phyloP scores from a whole-genome alignment of 2,329 filamentous ascomycete genomes.

The Arthrinium puccinioides region DNA sequence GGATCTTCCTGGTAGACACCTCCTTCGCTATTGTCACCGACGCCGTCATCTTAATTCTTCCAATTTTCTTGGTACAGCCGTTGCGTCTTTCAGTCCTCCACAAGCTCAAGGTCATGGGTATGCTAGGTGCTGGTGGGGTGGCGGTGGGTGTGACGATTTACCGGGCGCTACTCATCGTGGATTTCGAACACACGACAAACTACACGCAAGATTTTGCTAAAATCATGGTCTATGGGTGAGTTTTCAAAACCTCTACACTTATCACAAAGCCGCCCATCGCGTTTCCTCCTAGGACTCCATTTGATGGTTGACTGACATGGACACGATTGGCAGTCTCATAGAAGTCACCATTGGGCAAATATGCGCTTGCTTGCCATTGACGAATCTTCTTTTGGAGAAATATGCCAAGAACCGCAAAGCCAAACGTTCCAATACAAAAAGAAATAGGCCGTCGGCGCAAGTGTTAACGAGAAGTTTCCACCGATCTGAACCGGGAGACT shows the following conservation, averaged over 20 bases:
- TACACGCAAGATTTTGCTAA: not conserved
- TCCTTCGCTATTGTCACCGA: not conserved
- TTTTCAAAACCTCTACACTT: too few relatives aligned
- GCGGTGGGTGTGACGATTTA: not conserved
- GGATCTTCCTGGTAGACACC: not conserved
- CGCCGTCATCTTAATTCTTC: not conserved
- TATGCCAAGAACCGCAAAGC: too few relatives aligned
- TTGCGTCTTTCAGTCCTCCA: not conserved
- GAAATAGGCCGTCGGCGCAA: too few relatives aligned
- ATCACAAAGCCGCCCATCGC: too few relatives aligned
- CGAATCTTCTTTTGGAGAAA: not conserved
- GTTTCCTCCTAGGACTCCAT: too few relatives aligned
- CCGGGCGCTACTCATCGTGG: not conserved
- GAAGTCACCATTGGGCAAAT: not conserved
- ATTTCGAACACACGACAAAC: not conserved
- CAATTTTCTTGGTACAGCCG: not conserved
- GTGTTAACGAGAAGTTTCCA: too few relatives aligned
- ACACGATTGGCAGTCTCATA: too few relatives aligned
- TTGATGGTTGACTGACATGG: too few relatives aligned
- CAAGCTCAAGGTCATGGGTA: not conserved
- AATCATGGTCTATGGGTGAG: not conserved
- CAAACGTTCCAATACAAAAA: too few relatives aligned
- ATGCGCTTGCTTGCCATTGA: not conserved
- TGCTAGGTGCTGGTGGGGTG: not conserved
- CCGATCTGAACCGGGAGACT: too few relatives aligned